phyloP scores from a whole-genome alignment of 805 yeast genomes.

The Tetrapisispora fleetii region DNA sequence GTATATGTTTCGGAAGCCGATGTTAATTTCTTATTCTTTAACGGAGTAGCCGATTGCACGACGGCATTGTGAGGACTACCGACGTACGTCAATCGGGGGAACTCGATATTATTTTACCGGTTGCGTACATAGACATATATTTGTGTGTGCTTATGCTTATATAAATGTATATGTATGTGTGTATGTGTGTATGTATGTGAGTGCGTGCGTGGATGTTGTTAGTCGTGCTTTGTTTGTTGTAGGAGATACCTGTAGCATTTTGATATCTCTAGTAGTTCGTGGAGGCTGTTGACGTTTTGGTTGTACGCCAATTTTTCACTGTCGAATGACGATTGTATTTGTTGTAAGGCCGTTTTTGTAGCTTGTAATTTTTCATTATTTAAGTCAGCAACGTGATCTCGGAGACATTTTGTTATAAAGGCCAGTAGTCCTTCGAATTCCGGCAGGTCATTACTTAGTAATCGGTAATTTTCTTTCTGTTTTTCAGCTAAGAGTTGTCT shows the following conservation, averaged over 20 bases:
- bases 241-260: background rate
- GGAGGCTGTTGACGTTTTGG: conserved; percentile 5
- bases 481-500: conserved; percentile 1
- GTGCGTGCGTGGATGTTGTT: too few relatives aligned
- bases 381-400: conserved; percentile 5
- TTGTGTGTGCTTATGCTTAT: too few relatives aligned
- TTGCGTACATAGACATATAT: too few relatives aligned
- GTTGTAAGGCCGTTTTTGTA: background rate
- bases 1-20: too few relatives aligned
- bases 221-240: too few relatives aligned
- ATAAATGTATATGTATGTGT: too few relatives aligned
- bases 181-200: too few relatives aligned
- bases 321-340: conserved; percentile 7
- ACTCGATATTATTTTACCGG: too few relatives aligned
- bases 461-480: background rate
- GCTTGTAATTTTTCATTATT: conserved; percentile 7
- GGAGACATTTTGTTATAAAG: conserved; percentile 6
- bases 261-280: background rate
- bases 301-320: conserved; percentile 11
- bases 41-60: background rate
- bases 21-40: too few relatives aligned
- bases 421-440: conserved; percentile 3
- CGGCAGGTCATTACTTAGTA: conserved; percentile 9
- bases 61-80: background rate
- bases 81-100: background rate